Evolutionary conservation across 2,329 filamentous ascomycete species (phyloP).

Genomic region (Fusarium napiforme): DNA sequence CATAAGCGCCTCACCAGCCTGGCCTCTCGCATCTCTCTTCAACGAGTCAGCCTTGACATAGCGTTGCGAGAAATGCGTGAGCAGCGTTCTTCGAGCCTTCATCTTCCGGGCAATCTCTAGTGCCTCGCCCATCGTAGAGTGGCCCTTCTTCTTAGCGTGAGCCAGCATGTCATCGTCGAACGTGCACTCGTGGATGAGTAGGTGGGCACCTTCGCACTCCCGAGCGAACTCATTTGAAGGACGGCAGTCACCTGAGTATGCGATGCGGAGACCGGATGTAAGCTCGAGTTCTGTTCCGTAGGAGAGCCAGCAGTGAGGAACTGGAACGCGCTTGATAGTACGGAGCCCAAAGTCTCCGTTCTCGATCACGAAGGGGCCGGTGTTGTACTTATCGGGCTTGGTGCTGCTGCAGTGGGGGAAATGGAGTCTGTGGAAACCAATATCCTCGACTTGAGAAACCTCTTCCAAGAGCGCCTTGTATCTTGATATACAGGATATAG

Average conservation of each 20-base stretch:
- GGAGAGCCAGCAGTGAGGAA: constrained; percentile 83
- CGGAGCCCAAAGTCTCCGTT: constrained; percentile 69
- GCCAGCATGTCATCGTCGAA: constrained; percentile 86
- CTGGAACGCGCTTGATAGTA: constrained; percentile 73
- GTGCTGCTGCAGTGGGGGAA: constrained; percentile 48
- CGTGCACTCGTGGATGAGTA: constrained; percentile 95
- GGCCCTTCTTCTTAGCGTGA: constrained; percentile 88
- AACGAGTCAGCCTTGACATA: constrained; percentile 74
- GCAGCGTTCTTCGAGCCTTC: constrained; percentile 80
- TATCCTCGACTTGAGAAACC: constrained; percentile 81
- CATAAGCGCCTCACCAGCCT: constrained; percentile 65
- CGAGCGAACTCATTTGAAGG: constrained; percentile 76
- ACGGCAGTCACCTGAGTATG: constrained; percentile 94
- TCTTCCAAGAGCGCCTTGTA: constrained; percentile 85
- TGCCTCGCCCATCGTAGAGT: constrained; percentile 89
- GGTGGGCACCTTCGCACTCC: constrained; percentile 79
- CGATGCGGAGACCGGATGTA: constrained; percentile 82
- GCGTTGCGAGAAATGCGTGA: constrained; percentile 95
- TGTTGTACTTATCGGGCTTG: constrained; percentile 36
- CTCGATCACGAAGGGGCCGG: constrained; percentile 52
- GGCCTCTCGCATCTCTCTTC: constrained; percentile 48
- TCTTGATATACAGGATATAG: constrained; percentile 74
- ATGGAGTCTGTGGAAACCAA: constrained; percentile 69
- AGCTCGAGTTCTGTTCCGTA: constrained; percentile 83
- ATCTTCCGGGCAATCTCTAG: constrained; percentile 80